Percentiles rank a stretch among this genome's conserved stretches.
phyloP scores from a whole-genome alignment of 148 eudicot species.

The Rhododendron mucronatum region DNA sequence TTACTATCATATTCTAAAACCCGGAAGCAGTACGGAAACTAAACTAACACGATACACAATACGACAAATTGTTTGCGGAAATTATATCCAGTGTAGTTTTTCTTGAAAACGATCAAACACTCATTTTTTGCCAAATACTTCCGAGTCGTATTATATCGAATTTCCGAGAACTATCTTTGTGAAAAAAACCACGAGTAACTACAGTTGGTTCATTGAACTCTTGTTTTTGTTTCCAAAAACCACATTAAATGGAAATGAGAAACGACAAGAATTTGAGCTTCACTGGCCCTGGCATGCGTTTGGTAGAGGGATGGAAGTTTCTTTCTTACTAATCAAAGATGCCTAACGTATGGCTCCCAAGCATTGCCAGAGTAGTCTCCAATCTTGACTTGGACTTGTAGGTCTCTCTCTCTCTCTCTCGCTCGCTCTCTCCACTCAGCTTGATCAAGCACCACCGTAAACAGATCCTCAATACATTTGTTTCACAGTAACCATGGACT shows the following conservation, averaged over 20 bases:
- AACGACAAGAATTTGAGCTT: not conserved
- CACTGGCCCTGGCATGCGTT: not conserved
- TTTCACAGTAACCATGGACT: not conserved
- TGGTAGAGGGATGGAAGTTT: not conserved
- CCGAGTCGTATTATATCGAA: not conserved
- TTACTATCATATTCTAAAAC: not conserved
- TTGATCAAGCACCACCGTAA: not conserved
- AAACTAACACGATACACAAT: too few species aligned
- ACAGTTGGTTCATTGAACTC: not conserved
- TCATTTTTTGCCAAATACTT: not conserved
- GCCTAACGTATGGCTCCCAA: not conserved
- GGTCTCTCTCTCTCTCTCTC: not conserved
- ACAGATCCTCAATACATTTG: not conserved
- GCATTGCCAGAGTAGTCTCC: not conserved
- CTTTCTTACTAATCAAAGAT: not conserved
- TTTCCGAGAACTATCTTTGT: not conserved
- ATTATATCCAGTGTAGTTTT: not conserved
- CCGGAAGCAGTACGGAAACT: not conserved
- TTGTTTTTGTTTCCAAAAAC: not conserved
- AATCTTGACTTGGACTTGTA: not conserved
- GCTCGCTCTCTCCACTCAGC: not conserved
- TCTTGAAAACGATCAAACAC: not conserved
- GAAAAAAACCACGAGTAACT: not conserved
- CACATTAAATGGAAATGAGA: not conserved
- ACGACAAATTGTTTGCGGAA: not conserved